phyloP scores from a whole-genome alignment of 495 filamentous ascomycete genomes.

The Aspergillus cristatus region DNA sequence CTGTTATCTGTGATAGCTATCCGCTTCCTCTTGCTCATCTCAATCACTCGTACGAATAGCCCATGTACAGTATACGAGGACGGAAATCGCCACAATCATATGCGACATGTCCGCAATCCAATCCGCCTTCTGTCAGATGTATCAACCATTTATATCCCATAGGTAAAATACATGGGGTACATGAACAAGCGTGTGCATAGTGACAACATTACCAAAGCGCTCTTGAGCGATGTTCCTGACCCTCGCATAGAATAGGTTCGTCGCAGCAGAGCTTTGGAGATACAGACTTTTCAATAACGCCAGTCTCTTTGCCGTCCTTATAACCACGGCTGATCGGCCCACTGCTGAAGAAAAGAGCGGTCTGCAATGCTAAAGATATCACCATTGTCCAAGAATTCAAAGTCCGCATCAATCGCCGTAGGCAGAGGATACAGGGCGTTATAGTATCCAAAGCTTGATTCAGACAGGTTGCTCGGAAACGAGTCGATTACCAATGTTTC shows the following conservation, averaged over 20 bases:
- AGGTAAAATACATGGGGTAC: not conserved
- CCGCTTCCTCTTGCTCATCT: too few relatives aligned
- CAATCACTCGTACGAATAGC: too few relatives aligned
- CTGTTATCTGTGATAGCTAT: too few relatives aligned
- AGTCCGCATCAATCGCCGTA: not conserved
- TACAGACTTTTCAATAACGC: not conserved
- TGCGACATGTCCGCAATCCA: too few relatives aligned
- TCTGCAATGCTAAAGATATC: conserved; percentile 3
- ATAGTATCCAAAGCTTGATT: not conserved
- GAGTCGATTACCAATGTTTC: conserved; percentile 2
- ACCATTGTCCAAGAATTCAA: not conserved
- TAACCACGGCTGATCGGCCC: conserved; percentile 1
- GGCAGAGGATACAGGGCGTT: not conserved
- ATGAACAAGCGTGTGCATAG: not conserved
- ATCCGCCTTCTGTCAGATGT: not conserved
- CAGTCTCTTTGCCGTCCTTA: too few relatives aligned
- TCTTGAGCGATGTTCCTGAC: not conserved
- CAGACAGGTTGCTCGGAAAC: not conserved
- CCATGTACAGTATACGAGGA: too few relatives aligned
- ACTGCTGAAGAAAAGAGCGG: conserved; percentile 1
- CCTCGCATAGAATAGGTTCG: not conserved
- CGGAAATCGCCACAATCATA: too few relatives aligned
- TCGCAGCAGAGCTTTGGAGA: not conserved
- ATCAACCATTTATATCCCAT: not conserved
- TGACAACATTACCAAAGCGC: not conserved